Evolutionary conservation across 768 basidiomycete species (phyloP), one percentile per base, ranked within the genome.

Genomic region (Albatrellus ellisii): DNA sequence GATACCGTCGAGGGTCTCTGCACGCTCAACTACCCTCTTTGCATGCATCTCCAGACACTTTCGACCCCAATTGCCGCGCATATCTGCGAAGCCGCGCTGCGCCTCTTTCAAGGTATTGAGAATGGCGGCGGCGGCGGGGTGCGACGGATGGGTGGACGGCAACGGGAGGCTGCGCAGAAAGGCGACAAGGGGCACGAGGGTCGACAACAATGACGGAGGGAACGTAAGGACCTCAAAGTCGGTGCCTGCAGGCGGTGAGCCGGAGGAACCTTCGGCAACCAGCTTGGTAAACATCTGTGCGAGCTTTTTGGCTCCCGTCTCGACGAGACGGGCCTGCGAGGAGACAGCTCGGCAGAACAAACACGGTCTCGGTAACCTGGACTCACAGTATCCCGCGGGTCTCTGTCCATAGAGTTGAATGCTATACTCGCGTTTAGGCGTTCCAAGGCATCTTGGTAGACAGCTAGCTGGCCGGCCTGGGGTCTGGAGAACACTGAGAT

Each of bases 251-350:
- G 75, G 77, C 4, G 79, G 75, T n/a, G 70, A 66, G 22, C 84
- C 84, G 3, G 84, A 80, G 1, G 83, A 88, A 20, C 75, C 81
- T 60, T 87, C 85, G 2, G 87, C 86, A n/a, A 87, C 82, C 25
- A 83, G 67, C 52, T 84, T 86, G n/a, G 84, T 90, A 54, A 81
- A 89, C 10, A 87, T 60, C 51, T 86, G 84, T 0, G 77, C 70
- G 8, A 89, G 65, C 54, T 86, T 87, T 64, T 87, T 87, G 4
- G 77, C 75, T 6, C 87, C 86, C 1, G 83, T 83, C 62, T 88
- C 85, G 7, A 88, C 65, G 4, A 89, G 69, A 31, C 79, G 74
- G n/a, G 81, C 68, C 79, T 67, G 49, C 20, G 42, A 5, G 32
- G 20, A 20, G 27, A 15, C 17, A 3, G 38, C 26, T 46, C 38